Evolutionary conservation across 192 early-diverging fungal genomes (phyloP).

Genomic region (Backusella tarrabulga): DNA sequence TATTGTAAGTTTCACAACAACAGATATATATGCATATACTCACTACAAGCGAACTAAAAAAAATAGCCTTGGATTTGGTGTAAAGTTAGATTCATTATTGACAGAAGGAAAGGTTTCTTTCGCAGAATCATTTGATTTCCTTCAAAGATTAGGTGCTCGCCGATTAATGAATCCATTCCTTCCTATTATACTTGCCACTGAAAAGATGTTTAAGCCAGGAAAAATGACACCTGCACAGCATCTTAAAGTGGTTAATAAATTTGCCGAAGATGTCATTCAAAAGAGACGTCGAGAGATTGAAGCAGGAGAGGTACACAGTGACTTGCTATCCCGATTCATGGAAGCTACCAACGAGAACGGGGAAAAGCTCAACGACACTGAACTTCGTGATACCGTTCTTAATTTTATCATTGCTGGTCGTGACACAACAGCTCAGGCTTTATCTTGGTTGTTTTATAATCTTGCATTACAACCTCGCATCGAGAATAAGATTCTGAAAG

Average conservation of each 20-base stretch:
- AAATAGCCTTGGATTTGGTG: constrained; percentile 47
- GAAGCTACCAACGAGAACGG: constrained; percentile 28
- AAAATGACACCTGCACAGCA: constrained; percentile 21
- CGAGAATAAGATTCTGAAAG: constrained; percentile 41
- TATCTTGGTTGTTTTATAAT: constrained; percentile 50
- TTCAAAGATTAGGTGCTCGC: constrained; percentile 33
- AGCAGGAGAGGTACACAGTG: not conserved
- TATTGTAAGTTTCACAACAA: constrained; percentile 18
- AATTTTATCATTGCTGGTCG: constrained; percentile 42
- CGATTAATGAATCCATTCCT: constrained; percentile 35
- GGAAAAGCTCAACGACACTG: constrained; percentile 17
- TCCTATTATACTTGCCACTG: not conserved
- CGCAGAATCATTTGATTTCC: constrained; percentile 53
- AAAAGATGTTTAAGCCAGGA: constrained; percentile 10
- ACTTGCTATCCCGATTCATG: constrained; percentile 36
- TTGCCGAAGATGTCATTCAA: constrained; percentile 24
- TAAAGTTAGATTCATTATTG: constrained; percentile 39
- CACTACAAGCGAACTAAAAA: not conserved
- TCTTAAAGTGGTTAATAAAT: constrained; percentile 25
- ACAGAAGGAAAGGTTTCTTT: constrained; percentile 41
- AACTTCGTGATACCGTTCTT: constrained; percentile 36
- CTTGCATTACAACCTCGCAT: constrained; percentile 41
- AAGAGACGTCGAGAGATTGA: constrained; percentile 27
- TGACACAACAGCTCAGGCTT: constrained; percentile 52
- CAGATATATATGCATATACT: not conserved